Evolutionary conservation across 306 rosid species (phyloP).

Genomic region (Prunus mira): DNA sequence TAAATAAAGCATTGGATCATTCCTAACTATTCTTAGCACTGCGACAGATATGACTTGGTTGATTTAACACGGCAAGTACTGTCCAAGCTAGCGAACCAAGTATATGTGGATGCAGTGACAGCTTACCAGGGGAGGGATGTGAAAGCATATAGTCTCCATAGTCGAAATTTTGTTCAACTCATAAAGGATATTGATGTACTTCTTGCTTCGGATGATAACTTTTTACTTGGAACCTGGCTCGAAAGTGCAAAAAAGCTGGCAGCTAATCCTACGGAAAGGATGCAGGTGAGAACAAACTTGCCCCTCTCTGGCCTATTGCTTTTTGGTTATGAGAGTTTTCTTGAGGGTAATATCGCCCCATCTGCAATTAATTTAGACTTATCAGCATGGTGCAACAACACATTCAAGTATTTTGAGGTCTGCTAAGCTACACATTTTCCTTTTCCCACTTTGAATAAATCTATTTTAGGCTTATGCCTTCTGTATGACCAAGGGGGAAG

Average conservation of each 20-base stretch:
- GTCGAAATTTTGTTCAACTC: constrained; percentile 65
- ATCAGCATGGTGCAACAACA: neutral
- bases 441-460: neutral
- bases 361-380: neutral
- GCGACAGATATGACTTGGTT: constrained; percentile 86
- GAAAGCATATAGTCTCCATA: constrained; percentile 44
- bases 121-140: constrained; percentile 55
- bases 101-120: constrained; percentile 52
- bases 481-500: neutral
- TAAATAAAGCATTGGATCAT: neutral
- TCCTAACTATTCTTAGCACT: constrained; percentile 13
- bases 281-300: constrained; percentile 49
- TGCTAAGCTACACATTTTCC: constrained; percentile 4
- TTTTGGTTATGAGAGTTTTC: constrained; percentile 1
- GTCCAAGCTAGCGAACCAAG: constrained; percentile 82
- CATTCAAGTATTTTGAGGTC: neutral
- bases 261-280: constrained; percentile 50
- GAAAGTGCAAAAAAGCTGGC: constrained; percentile 78
- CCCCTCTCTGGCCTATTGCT: neutral
- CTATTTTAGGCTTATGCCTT: neutral
- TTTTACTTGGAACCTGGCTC: constrained; percentile 93
- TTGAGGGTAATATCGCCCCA: neutral
- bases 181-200: constrained; percentile 71
- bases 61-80: constrained; percentile 88
- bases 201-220: constrained; percentile 83